Base-by-base conservation (phyloP, 768 basidiomycete genomes). In the Rhodotorula babjevae region DNA sequence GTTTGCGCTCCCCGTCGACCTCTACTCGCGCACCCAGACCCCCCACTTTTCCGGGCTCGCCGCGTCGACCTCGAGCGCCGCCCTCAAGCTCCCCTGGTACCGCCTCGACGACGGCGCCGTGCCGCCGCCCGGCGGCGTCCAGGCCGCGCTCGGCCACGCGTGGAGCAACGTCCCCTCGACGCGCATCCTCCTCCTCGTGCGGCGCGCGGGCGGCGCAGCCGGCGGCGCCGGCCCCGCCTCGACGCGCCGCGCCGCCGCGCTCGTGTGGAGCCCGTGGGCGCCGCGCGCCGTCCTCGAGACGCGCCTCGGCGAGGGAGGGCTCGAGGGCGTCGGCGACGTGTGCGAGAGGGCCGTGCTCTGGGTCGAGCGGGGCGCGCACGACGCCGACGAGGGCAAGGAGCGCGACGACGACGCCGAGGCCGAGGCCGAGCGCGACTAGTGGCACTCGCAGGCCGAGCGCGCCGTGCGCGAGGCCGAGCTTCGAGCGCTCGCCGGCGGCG, bases 251-350 rank as follows among this genome's bases (percentile, higher is more conserved):
- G 18, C 12, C 49, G 53, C 29, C 60, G 53, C 23, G 6, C n/a
- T 76, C 11, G 72, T 76, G 12, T 74, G 71, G 42, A 60, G 62
- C 47, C 65, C 73, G 49, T 56, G 50, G 2, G 67, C 65, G 68
- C 59, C 65, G 23, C 33, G 73, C 18, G 64, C 31, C 12, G 63
- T 49, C 42, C 67, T 74, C n/a, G 68, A 68, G 44, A 72, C 65
- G 23, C 67, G 55, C 49, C 27, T 71, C 9, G 27, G 42, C 10
- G 61, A 63, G 25, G 40, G 21, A 8, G 68, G 68, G 14, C 52
- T 73, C 18, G 44, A 44, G 58, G 63, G 47, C 33, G n/a, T 67
- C 3, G 67, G 67, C 16, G 23, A 12, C 29, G 50, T 68, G 44
- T 33, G 15, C 46, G 46, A 60, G 40, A 50, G 65, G 36, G 33